Base-by-base conservation (phyloP, 108 stramenopile genomes). In the Aurantiochytrium sp. region DNA sequence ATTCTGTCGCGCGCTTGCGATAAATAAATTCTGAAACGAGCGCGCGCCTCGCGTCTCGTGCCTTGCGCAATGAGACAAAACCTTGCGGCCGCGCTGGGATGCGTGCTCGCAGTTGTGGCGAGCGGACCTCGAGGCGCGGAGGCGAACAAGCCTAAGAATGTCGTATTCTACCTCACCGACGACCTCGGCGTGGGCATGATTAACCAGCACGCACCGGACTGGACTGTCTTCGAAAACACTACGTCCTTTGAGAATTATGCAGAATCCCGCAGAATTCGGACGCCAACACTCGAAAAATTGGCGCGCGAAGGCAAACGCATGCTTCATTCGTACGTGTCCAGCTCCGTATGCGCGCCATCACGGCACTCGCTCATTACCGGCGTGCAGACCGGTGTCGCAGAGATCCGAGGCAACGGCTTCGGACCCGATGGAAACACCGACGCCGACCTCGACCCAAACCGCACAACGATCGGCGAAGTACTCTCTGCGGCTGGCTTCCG, bases 141-240 rank as follows among this genome's bases (percentile, higher is more conserved):
- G 21, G 64, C 64, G 55, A 57, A 57, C 8, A 69, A 18, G 64
- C 64, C 64, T 10, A 69, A 4, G 64, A 69, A 69, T 69, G 76
- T 83, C 23, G 23, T 83, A 0, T 47, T 83, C 49, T 83, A 83
- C 76, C 76, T 83, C 19, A 28, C 49, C 10, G 76, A 83, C 28
- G 76, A 83, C 3, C 45, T 83, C n/a, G 76, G 76, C 76, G 76
- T 83, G n/a, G 76, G 76, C 76, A 53, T 83, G 51, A 45, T 83
- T 18, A 83, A 83, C 51, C 76, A 83, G 76, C 76, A 83, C 49
- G 76, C 76, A 12, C 76, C 76, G 49, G 76, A 83, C 8, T 83
- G 76, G 76, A 53, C 76, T 6, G 19, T 23, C 25, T 53, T 83
- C 16, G 76, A 47, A 23, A 53, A 83, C 23, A 4, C 23, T 12